Evolutionary conservation across 495 filamentous ascomycete genomes (phyloP).

Genomic region (Talaromyces stipitatus): DNA sequence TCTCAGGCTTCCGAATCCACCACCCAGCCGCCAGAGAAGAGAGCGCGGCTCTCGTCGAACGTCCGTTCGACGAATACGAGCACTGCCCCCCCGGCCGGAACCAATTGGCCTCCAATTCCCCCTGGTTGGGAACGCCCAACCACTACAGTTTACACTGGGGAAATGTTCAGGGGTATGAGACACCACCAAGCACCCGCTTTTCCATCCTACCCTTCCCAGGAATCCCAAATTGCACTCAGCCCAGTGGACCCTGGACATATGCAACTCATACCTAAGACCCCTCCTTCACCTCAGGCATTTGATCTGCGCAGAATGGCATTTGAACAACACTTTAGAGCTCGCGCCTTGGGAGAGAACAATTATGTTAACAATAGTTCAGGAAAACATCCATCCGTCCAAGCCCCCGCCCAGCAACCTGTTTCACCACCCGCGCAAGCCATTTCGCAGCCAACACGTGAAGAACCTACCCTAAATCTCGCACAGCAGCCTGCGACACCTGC

Average conservation of each 20-base stretch:
- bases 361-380: not conserved
- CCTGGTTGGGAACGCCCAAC: slow-evolving; percentile 3
- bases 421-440: not conserved
- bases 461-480: not conserved
- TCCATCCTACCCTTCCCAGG: not conserved
- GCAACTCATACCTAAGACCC: not conserved
- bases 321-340: not conserved
- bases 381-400: not conserved
- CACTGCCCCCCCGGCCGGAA: not conserved
- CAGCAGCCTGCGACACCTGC: not conserved
- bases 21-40: slow-evolving; percentile 1
- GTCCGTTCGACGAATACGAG: not conserved
- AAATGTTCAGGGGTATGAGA: slow-evolving; percentile 4
- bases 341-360: not conserved
- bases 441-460: not conserved
- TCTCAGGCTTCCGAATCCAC: not conserved
- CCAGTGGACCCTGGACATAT: not conserved
- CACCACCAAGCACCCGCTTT: not conserved
- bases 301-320: not conserved
- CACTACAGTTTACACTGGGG: slow-evolving; percentile 2
- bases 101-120: no score
- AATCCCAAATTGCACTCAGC: not conserved
- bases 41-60: not conserved
- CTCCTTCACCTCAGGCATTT: not conserved
- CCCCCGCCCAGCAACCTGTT: not conserved